Base-by-base conservation (phyloP, 805 yeast genomes). In the Kodamaea restingae region DNA sequence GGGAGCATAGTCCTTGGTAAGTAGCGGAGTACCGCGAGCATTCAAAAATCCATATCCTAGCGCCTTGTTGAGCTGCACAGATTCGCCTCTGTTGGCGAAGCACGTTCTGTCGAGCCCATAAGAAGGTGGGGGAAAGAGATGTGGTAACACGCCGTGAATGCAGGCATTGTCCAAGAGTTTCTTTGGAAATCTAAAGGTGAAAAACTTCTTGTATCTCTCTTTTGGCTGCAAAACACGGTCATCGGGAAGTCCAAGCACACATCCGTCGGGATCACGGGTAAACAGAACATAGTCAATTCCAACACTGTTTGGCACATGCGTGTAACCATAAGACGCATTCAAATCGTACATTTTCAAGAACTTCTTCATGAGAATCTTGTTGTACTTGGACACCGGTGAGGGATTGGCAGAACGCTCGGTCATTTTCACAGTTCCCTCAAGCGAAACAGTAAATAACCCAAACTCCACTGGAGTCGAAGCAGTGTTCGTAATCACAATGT, bases 331-430 rank as follows among this genome's bases (percentile, higher is more conserved):
- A 7, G 81, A 73, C 1, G 84, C 84, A 52, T 74, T 71, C 32
- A 78, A 49, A 50, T 79, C 84, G 36, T 77, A 74, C 82, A 77
- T 79, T 46, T 77, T 70, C 35, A 79, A 51, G 44, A 78, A 74
- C 46, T 76, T 71, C 46, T 78, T 76, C 52, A 65, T 61, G 36
- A 67, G 44, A 4, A 67, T 52, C 36, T 59, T 61, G 30, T 52
- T 56, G 36, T 52, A 58, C 35, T 53, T 56, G 20, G 46, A 42
- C 9, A 38, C 39, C 4, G 26, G 21, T 22, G 43, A 42, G 4
- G 46, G 36, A 21, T 49, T 38, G 5, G 37, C 32, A 17, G 51
- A 49, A 17, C 54, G 39, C 42, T 63, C 63, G 3, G 54, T 50
- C 4, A 60, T 55, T 41, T 69, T 69, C 31, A 66, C 51, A 1